phyloP scores from a whole-genome alignment of 2,329 filamentous ascomycete genomes.

The Fusarium verticillioides region DNA sequence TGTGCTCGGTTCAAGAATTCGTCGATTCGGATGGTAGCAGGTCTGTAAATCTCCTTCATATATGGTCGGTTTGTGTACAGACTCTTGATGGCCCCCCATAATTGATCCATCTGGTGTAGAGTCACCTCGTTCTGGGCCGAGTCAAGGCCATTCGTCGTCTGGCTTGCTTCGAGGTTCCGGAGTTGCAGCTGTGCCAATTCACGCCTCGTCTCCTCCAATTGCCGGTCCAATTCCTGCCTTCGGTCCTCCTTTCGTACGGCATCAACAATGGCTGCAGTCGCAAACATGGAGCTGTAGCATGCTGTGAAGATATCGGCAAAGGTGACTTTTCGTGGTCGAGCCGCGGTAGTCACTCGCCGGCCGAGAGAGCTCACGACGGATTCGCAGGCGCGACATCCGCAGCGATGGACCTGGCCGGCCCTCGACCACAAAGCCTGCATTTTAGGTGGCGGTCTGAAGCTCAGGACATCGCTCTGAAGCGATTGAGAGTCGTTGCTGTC shows the following conservation, averaged over 20 bases:
- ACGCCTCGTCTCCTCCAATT: slow-evolving; percentile 65
- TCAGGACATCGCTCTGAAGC: slow-evolving; percentile 41
- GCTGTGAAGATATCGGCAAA: slow-evolving; percentile 70
- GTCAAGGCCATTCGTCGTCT: slow-evolving; percentile 16
- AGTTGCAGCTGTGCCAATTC: slow-evolving; percentile 56
- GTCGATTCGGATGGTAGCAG: slow-evolving; percentile 44
- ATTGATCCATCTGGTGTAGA: slow-evolving; percentile 45
- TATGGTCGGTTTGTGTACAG: slow-evolving; percentile 49
- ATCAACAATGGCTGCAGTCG: slow-evolving; percentile 72
- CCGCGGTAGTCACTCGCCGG: slow-evolving; percentile 61
- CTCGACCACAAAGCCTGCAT: slow-evolving; percentile 79
- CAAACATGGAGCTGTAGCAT: slow-evolving; percentile 75
- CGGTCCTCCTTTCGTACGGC: slow-evolving; percentile 67
- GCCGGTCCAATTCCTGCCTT: slow-evolving; percentile 69
- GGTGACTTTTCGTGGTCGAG: slow-evolving; percentile 61
- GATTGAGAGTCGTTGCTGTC: slow-evolving; percentile 21
- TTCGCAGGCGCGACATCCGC: slow-evolving; percentile 71
- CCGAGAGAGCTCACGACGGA: slow-evolving; percentile 60
- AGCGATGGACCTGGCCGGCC: slow-evolving; percentile 71
- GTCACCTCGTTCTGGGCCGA: slow-evolving; percentile 31
- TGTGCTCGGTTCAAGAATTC: slow-evolving; percentile 45
- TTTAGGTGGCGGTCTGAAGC: slow-evolving; percentile 39
- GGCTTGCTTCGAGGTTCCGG: slow-evolving; percentile 40
- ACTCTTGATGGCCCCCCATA: slow-evolving; percentile 48
- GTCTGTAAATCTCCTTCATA: slow-evolving; percentile 51